These are phyloP conservation scores for Erysimum cheiranthoides DNA, from an alignment of 345 rosid species.

Conservation along the genomic window DNA sequence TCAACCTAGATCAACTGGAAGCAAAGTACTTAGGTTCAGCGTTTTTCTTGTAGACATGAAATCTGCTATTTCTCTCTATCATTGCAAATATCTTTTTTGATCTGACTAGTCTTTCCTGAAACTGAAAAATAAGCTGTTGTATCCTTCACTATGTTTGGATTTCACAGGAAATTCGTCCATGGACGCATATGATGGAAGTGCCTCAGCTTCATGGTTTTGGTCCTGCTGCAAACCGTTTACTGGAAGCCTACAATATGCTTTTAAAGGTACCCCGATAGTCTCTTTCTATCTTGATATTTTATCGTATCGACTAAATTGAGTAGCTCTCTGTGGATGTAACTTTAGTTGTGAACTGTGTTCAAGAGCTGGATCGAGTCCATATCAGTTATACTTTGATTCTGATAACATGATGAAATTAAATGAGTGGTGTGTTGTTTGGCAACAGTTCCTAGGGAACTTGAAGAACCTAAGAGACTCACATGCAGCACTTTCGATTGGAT, in stretches of 20 bases:
- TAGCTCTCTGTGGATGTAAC: not conserved
- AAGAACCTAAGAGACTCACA: conserved; percentile 95
- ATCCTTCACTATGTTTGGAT: conserved; percentile 8
- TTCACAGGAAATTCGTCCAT: conserved; percentile 88
- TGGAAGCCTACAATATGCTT: conserved; percentile 99
- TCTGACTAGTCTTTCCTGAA: conserved; percentile 1
- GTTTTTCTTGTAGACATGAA: conserved; percentile 6
- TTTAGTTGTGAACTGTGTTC: not conserved
- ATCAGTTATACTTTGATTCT: conserved; percentile 6
- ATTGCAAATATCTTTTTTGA: conserved; percentile 3
- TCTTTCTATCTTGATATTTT: not conserved
- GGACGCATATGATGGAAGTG: conserved; percentile 99
- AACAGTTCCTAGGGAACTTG: conserved; percentile 91
- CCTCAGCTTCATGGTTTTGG: conserved; percentile 99
- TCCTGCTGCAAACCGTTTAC: conserved; percentile 93
- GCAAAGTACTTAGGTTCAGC: not conserved
- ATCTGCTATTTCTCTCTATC: not conserved
- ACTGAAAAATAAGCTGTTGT: not conserved
- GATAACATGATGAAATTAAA: not conserved
- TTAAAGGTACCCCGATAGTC: conserved; percentile 62
- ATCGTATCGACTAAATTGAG: not conserved
- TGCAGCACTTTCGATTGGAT: conserved; percentile 90
- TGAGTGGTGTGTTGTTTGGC: conserved; percentile 27
- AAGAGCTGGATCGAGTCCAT: not conserved
- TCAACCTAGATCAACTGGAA: conserved; percentile 8